Base-by-base conservation (phyloP, 192 early-diverging fungal genomes). In the Gaertneriomyces sp. region DNA sequence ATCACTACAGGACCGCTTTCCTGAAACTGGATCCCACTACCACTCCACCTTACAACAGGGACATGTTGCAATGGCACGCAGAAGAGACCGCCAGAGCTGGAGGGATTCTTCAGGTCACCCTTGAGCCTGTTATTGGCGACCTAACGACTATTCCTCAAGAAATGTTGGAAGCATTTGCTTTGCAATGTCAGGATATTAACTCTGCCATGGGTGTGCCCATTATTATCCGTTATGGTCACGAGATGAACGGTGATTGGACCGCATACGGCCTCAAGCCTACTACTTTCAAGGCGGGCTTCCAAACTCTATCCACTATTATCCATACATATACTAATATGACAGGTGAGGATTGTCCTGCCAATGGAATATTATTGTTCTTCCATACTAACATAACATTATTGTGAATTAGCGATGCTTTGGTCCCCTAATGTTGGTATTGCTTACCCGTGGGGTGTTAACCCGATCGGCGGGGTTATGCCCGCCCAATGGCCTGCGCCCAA, bases 191-290 rank as follows among this genome's bases (percentile, higher is more conserved):
- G 3, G 42, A 60, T 5, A 46, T 79, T 38, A 80, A 80, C 19
- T 38, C 58, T 0, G 44, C 64, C 17, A 33, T 33, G 25, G 79
- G 79, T 20, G 69, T 72, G 1, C 79, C 79, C 14, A 51, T 80
- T 12, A 44, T 79, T 10, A 43, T 80, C 42, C 68, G 79, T 5
- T 80, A 53, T 41, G 76, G 76, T 44, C 79, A 80, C 54, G 79
- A 80, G 53, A 80, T 80, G 79, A 80, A 80, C 57, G 79, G 70
- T 20, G 66, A 73, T n/a, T 73, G 70, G 74, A 47, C 51, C 38
- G 10, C 17, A 10, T 74, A 73, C 46, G 74, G 74, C 16, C 58
- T 69, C 12, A 60, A 65, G 41, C 79, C 79, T 17, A 61, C 42
- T 4, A 39, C 10, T 6, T 80, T 60, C 63, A 73, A 17, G 0